Base-by-base conservation (phyloP, 805 yeast species). In the Candida hispaniensis region DNA sequence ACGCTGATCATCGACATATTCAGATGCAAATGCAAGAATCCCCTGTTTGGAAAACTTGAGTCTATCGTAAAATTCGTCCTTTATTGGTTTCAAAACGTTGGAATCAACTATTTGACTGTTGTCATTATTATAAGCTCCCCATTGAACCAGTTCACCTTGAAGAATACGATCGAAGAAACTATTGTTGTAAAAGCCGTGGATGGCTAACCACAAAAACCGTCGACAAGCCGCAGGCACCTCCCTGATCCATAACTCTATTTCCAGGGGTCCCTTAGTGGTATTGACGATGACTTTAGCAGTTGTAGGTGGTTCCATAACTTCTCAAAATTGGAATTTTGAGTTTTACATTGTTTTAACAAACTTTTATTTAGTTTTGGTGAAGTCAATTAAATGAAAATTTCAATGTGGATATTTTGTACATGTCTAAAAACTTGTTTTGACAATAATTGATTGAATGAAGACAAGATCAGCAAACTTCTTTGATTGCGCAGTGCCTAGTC, bases 221-320 rank as follows among this genome's bases (percentile, higher is more conserved):
- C 63, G 47, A 18, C 67, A 48, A 1, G 72, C 63, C 0, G 44
- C 41, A 0, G 85, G 83, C 3, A 68, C 53, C 49, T 79, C 82
- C 44, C 71, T 71, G 8, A 85, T 80, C 74, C 78, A 79, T 5
- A 79, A 50, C 39, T 73, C 85, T 1, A 78, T 52, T 15, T 64
- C 70, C 0, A 79, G 52, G 3, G 60, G 54, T 0, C 88, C 88
- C 38, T 70, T 72, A 2, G 68, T 57, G 0, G 88, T 77, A 11
- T 52, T 45, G 3, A 79, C 41, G 2, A 60, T 50, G n/a, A 73
- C 75, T 44, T 67, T 69, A 4, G 54, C 55, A 11, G 47, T 41
- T 7, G 53, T 42, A 8, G 38, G 40, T 4, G 55, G 53, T 21
- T 48, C 50, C 36, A 45, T 30, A 12, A 14, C 12, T n/a, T n/a